Conservation (phyloP, 2,329 filamentous ascomycete species). For the Fusarium cicatricum region DNA sequence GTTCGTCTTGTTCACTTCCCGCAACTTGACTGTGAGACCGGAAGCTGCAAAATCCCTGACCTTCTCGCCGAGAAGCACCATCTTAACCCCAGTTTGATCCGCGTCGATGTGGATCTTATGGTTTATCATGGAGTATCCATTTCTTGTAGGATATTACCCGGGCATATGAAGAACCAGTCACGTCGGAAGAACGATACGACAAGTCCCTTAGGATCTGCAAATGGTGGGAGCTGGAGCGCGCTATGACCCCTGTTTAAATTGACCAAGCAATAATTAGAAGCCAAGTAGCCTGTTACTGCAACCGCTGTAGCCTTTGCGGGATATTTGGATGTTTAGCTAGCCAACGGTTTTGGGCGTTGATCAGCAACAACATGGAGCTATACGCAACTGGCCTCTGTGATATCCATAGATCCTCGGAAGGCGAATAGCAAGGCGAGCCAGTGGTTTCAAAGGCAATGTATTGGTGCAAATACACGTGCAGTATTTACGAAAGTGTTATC, state of each 20-base stretch:
- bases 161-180: constrained; percentile 20
- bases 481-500: too few relatives aligned
- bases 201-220: not conserved
- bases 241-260: not conserved
- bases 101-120: constrained; percentile 22
- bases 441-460: not conserved
- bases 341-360: constrained; percentile 8
- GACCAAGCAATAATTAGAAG: not conserved
- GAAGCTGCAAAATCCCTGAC: constrained; percentile 15
- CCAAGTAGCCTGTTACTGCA: not conserved
- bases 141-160: not conserved
- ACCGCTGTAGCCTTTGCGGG: constrained; percentile 5
- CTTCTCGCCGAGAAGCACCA: constrained; percentile 9
- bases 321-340: not conserved
- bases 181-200: not conserved
- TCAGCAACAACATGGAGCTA: not conserved
- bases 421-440: not conserved
- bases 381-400: too few relatives aligned
- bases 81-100: constrained; percentile 17
- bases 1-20: constrained; percentile 7
- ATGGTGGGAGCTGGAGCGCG: not conserved
- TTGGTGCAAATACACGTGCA: constrained; percentile 3
- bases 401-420: too few relatives aligned
- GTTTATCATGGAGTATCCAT: constrained; percentile 2
- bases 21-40: constrained; percentile 26